Base-by-base conservation (phyloP, 2,329 filamentous ascomycete species). In the Aspergillus vadensis region DNA sequence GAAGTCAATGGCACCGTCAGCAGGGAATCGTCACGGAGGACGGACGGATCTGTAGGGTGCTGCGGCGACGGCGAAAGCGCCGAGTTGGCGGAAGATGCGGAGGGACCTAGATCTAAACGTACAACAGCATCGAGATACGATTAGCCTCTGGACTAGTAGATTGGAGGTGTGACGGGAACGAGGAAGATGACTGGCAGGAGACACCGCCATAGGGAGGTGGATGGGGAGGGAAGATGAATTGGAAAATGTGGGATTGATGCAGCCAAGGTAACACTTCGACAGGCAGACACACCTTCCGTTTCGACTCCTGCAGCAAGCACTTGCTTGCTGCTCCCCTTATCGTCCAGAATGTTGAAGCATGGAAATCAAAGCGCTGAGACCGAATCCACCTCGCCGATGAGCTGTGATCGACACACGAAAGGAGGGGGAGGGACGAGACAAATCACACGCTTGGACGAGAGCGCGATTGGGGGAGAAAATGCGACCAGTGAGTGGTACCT, bases 271-370 rank as follows among this genome's bases (percentile, higher is more conserved):
- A 55, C 41, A 56, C 48, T 62, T 57, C 57, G 58, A 57, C 58
- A 64, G 39, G 32, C 57, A 57, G 47, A 59, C 59, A 76, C 76
- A 79, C 77, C 74, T 77, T 79, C 77, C 77, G 77, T 77, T 71
- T 79, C 75, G 76, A 76, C 75, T 74, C 72, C 72, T 74, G 76
- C 76, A 78, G 77, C 77, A 79, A 79, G 77, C 77, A 76, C 74
- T 74, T 74, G 77, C 77, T 79, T 78, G 77, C 77, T 74, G 77
- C 77, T 76, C 71, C 72, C 69, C 66, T 76, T 78, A 78, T 74
- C 65, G 70, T 71, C 71, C 72, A 76, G 71, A 79, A 79, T 78
- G 69, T 74, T 78, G 76, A 77, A 75, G 75, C 77, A 79, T 79
- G 76, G 75, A 77, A 78, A 72, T 74, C 69, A 72, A 70, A 69